Evolutionary conservation across 768 basidiomycete genomes (phyloP).

Genomic region (Clitopilus hobsonii): DNA sequence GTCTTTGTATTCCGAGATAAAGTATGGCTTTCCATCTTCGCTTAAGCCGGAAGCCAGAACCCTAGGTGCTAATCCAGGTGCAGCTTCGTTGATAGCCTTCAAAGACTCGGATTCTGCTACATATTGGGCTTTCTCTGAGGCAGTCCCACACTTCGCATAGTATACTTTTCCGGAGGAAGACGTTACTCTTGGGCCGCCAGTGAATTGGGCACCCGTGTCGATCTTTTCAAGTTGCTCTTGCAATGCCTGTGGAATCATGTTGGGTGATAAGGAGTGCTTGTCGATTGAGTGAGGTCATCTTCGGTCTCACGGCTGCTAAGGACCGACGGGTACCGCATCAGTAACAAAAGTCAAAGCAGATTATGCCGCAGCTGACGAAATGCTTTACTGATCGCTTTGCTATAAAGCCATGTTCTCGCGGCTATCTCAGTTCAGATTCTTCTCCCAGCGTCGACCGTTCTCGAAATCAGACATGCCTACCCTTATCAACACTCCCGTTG

Average conservation of each 20-base stretch:
- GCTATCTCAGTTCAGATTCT: neutral
- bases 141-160: conserved; percentile 56
- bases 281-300: neutral
- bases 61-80: conserved; percentile 60
- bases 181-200: conserved; percentile 36
- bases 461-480: conserved; percentile 10
- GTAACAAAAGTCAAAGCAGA: neutral
- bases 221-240: conserved; percentile 39
- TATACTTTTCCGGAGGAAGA: conserved; percentile 58
- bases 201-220: conserved; percentile 49
- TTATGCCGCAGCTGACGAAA: neutral
- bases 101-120: conserved; percentile 67
- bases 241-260: conserved; percentile 25
- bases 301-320: neutral
- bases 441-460: neutral
- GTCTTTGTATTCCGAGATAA: conserved; percentile 73
- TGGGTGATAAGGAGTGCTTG: neutral
- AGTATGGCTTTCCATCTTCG: conserved; percentile 45
- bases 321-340: neutral
- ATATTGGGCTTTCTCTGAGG: conserved; percentile 58
- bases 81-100: conserved; percentile 55
- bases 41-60: conserved; percentile 47
- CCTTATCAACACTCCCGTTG: conserved; percentile 42
- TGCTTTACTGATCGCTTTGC: neutral
- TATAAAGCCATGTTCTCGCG: neutral